Evolutionary conservation across 2,329 filamentous ascomycete genomes (phyloP), one percentile per base, ranked within the genome.

Genomic region (Fusarium foetens): DNA sequence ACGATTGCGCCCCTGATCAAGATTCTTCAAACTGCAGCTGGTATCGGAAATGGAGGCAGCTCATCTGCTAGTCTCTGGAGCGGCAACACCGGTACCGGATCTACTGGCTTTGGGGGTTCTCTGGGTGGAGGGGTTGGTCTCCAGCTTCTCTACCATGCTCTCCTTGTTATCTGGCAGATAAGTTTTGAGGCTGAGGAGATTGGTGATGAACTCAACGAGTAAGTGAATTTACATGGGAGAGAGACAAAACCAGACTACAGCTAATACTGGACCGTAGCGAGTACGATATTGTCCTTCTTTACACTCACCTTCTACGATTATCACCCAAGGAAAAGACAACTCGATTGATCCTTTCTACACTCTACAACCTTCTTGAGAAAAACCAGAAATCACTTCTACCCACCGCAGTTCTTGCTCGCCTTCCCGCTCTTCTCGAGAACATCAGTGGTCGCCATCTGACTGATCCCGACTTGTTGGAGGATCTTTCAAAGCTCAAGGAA

Each of bases 241-340:
- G 21, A 3, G 31, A 33, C 12, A 43, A 35, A 23, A 14, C n/a
- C 12, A 29, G 48, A 51, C n/a, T 36, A 45, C 39, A 25, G 46
- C 77, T 80, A 54, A 78, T 16, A 11, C 12, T n/a, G 7, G 23
- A 27, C 25, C 27, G 19, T 45, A 73, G 95, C 75, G 95, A 98
- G 82, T 94, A 97, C 83, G 95, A 98, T 78, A 92, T 98, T 74
- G 88, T 98, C 71, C 88, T 94, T 51, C 89, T 98, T 48, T 98
- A 97, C 81, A 94, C 93, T n/a, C 93, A 97, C 74, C 91, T 99
- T 41, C 87, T 99, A 61, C 92, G 94, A 60, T 86, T 97, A 45
- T 98, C 96, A 5, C 95, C 95, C 48, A 99, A 99, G 82, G 96
- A 98, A 81, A 99, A 99, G 87, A 98, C 95, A 3, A 98, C 95